Percentiles rank a stretch among this genome's conserved stretches.
phyloP scores from a whole-genome alignment of 306 rosid species.

The Quercus berberidifolia region DNA sequence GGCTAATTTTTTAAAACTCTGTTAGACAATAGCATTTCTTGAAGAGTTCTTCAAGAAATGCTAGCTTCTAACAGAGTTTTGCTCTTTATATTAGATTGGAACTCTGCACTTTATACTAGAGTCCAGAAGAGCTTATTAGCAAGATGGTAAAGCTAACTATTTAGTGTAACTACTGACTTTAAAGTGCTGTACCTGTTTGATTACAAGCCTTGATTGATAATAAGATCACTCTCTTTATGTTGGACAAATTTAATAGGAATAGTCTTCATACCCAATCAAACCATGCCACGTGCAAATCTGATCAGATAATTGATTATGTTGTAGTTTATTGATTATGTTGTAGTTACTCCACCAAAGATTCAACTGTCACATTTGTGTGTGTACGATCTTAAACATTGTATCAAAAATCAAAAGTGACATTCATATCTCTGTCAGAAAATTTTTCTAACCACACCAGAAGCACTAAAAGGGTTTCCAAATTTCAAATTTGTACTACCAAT shows the following conservation, averaged over 20 bases:
- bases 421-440: background rate
- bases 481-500: slow-evolving; percentile 2
- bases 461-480: background rate
- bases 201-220: background rate
- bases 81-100: too few relatives aligned
- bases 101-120: too few relatives aligned
- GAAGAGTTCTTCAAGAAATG: too few relatives aligned
- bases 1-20: too few relatives aligned
- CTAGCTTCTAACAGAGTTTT: too few relatives aligned
- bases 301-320: background rate
- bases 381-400: background rate
- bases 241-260: background rate
- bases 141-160: too few relatives aligned
- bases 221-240: background rate
- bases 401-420: background rate
- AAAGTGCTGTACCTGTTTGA: too few relatives aligned
- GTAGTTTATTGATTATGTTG: background rate
- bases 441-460: background rate
- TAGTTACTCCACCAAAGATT: background rate
- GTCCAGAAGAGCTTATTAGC: too few relatives aligned
- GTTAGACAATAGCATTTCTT: too few relatives aligned
- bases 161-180: too few relatives aligned
- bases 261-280: background rate
- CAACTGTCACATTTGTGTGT: background rate
- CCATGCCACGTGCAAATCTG: background rate